Evolutionary conservation across 2,329 filamentous ascomycete genomes (phyloP), one percentile per base, ranked within the genome.

Genomic region (Microsporum canis): DNA sequence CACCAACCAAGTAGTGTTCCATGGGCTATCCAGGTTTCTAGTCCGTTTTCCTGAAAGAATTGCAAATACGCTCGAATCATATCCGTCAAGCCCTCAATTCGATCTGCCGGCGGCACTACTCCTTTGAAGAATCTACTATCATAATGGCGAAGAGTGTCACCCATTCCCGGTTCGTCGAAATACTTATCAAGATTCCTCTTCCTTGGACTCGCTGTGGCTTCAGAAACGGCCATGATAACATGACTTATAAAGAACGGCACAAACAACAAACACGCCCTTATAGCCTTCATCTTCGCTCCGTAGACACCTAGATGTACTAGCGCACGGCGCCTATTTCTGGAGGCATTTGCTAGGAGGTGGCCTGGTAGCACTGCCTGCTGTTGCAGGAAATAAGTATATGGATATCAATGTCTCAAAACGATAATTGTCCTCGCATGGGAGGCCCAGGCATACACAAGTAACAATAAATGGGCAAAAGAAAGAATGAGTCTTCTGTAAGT

Each of bases 1-100:
- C 88, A 94, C 89, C 89, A 95, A 10, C 89, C 89, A 27, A 95
- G 77, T 57, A 94, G 76, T 3, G 89, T 91, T 57, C 89, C 89
- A 72, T 95, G 89, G 43, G 89, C 89, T 62, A 95, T 84, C 89
- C 89, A 94, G 0, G 89, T 92, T 74, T 92, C 88, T 64, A 90
- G 75, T 5, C 83, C 82, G 60, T 86, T 78, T 17, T 81, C 77
- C 51, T 78, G 76, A 72, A 88, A 87, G 61, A 83, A 84, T 53
- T 79, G 78, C 51, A 94, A 80, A 74, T 94, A 94, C 58, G 88
- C 85, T 64, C 85, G 83, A 65, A 91, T 82, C 66, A 94, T 83
- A 71, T 88, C 81, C 57, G 80, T 80, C 61, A 92, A 80, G 4
- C 83, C 84, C 33, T 82, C 76, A n/a, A 80, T 80, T 68, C 88